Evolutionary conservation across 2,329 filamentous ascomycete species (phyloP).

Genomic region (Chrysoporthe austroafricana): DNA sequence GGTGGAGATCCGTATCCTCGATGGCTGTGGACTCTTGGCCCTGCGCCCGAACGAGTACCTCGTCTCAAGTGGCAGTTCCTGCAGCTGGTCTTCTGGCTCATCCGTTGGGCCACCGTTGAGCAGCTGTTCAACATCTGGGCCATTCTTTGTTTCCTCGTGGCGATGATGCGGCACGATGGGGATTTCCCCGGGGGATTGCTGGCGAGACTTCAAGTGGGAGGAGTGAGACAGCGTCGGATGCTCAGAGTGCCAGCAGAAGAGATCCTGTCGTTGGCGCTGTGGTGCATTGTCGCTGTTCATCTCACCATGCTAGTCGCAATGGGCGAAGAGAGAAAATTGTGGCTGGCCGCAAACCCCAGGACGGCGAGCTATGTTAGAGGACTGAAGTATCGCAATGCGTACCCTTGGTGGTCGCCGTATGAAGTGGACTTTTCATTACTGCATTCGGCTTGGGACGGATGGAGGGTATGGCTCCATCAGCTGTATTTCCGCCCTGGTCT

Average conservation of each 20-base stretch:
- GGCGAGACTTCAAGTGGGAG: neutral
- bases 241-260: constrained; percentile 6
- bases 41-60: neutral
- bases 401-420: constrained; percentile 31
- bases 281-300: constrained; percentile 18
- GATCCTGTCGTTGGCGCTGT: constrained; percentile 6
- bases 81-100: neutral
- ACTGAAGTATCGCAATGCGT: constrained; percentile 24
- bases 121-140: neutral
- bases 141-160: neutral
- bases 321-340: constrained; percentile 33
- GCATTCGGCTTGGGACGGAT: constrained; percentile 20
- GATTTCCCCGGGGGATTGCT: neutral
- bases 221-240: neutral
- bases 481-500: neutral
- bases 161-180: neutral
- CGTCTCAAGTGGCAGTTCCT: neutral
- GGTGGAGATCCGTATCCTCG: neutral
- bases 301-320: constrained; percentile 30
- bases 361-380: constrained; percentile 32
- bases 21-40: neutral
- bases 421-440: constrained; percentile 32
- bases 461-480: constrained; percentile 21
- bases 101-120: constrained; percentile 2
- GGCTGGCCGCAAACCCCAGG: constrained; percentile 32